Conservation (phyloP, 1,139 yeast species). For the Suhomyces panamericanus region DNA sequence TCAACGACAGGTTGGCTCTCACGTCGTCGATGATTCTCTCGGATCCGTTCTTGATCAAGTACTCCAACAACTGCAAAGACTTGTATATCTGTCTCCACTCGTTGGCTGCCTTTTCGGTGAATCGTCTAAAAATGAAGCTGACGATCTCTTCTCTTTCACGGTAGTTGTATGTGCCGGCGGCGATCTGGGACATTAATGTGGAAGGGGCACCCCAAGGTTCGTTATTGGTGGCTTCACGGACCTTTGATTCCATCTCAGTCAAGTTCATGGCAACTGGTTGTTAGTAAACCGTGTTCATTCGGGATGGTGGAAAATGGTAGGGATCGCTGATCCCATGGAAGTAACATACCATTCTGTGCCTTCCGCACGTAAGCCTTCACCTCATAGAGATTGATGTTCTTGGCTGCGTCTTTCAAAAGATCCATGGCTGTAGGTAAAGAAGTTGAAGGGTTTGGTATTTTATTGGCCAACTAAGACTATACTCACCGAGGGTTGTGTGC, state of each 20-base stretch:
- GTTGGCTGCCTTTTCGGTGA: slow-evolving; percentile 91
- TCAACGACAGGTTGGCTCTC: slow-evolving; percentile 75
- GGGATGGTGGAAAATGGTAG: background rate
- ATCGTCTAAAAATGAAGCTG: slow-evolving; percentile 72
- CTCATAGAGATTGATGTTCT: slow-evolving; percentile 86
- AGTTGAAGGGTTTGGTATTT: slow-evolving; percentile 4
- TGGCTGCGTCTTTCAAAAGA: slow-evolving; percentile 66
- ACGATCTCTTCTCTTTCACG: slow-evolving; percentile 76
- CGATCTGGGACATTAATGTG: slow-evolving; percentile 89
- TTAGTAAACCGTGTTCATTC: slow-evolving; percentile 12
- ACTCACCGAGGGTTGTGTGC: slow-evolving; percentile 7
- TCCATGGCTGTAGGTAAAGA: slow-evolving; percentile 45
- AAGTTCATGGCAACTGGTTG: slow-evolving; percentile 74
- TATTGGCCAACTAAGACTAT: slow-evolving; percentile 9
- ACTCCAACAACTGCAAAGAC: slow-evolving; percentile 87
- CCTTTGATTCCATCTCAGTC: slow-evolving; percentile 95
- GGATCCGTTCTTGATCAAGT: slow-evolving; percentile 85
- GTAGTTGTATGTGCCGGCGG: slow-evolving; percentile 90
- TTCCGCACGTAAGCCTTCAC: slow-evolving; percentile 97
- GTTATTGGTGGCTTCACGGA: slow-evolving; percentile 95
- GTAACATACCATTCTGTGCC: slow-evolving; percentile 79
- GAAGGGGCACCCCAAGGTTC: slow-evolving; percentile 99
- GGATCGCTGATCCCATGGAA: background rate
- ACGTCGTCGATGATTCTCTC: slow-evolving; percentile 96
- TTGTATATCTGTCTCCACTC: slow-evolving; percentile 99